Evolutionary conservation across 495 filamentous ascomycete species (phyloP).

Genomic region (Penicillium flavigenum): DNA sequence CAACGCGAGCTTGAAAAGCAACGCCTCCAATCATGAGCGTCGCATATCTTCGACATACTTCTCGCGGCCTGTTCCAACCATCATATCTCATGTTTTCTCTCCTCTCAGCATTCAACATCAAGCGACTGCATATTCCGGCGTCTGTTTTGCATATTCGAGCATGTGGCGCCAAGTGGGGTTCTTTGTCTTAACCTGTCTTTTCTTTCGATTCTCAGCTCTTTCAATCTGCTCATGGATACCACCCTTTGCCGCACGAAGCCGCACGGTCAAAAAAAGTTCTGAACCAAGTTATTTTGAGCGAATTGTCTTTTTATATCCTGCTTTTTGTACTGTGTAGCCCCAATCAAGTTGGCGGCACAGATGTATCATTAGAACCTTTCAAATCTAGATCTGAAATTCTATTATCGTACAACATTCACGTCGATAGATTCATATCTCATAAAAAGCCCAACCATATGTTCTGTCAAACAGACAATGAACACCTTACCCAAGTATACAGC

Average conservation of each 20-base stretch:
- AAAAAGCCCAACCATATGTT: constrained; percentile 12
- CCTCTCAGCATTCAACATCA: constrained; percentile 14
- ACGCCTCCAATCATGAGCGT: constrained; percentile 23
- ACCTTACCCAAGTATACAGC: constrained; percentile 2
- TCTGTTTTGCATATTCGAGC: constrained; percentile 33
- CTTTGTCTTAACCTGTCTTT: constrained; percentile 7
- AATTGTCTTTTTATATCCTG: constrained; percentile 4
- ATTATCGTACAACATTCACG: constrained; percentile 7
- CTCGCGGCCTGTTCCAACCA: constrained; percentile 4
- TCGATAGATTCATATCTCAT: constrained; percentile 8
- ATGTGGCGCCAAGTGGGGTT: constrained; percentile 33
- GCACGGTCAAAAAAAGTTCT: constrained; percentile 24
- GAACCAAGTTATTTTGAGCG: constrained; percentile 16
- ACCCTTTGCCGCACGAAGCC: constrained; percentile 19
- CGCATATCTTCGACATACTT: not conserved
- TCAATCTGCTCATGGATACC: constrained; percentile 17
- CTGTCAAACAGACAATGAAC: not conserved
- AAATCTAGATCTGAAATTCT: constrained; percentile 11
- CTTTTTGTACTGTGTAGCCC: constrained; percentile 1
- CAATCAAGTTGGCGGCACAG: constrained; percentile 5
- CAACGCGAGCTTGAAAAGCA: constrained; percentile 66
- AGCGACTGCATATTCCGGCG: constrained; percentile 44
- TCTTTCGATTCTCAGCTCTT: constrained; percentile 10
- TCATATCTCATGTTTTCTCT: constrained; percentile 14
- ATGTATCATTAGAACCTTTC: constrained; percentile 13